Percentiles rank a stretch among this genome's conserved stretches.
These are phyloP conservation scores for Jaltomata sinuosa DNA, from an alignment of 257 asterid species.

Conservation along the genomic window DNA sequence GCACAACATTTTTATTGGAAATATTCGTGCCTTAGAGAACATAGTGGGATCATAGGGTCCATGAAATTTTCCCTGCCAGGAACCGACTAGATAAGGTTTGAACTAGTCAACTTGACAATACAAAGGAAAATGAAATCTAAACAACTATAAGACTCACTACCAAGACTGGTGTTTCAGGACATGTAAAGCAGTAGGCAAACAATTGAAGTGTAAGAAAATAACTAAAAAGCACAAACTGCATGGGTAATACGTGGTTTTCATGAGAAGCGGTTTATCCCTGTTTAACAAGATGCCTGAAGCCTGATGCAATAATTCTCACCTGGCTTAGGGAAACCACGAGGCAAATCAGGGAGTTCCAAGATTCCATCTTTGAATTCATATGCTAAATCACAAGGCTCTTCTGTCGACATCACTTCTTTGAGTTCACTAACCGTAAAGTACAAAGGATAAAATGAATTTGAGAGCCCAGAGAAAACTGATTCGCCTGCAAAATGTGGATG, in stretches of 20 bases:
- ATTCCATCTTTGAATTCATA: conserved; percentile 78
- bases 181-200: not conserved
- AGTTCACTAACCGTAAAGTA: conserved; percentile 46
- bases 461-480: conserved; percentile 34
- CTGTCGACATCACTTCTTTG: conserved; percentile 76
- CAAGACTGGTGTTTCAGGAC: not conserved
- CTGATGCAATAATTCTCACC: conserved; percentile 25
- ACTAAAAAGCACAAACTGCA: not conserved
- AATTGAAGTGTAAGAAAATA: not conserved
- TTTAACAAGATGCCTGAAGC: not conserved
- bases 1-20: not conserved
- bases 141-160: not conserved
- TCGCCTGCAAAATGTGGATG: conserved; percentile 34
- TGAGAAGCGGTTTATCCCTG: not conserved
- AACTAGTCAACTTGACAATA: not conserved
- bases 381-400: conserved; percentile 83
- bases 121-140: not conserved
- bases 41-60: not conserved
- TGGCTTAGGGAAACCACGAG: conserved; percentile 67
- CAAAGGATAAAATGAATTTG: conserved; percentile 41
- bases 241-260: not conserved
- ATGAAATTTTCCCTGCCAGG: not conserved
- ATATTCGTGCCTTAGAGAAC: not conserved
- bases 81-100: not conserved
- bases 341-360: conserved; percentile 46